Evolutionary conservation across 2,329 filamentous ascomycete genomes (phyloP).

Genomic region (Sclerotiophoma versabilis): DNA sequence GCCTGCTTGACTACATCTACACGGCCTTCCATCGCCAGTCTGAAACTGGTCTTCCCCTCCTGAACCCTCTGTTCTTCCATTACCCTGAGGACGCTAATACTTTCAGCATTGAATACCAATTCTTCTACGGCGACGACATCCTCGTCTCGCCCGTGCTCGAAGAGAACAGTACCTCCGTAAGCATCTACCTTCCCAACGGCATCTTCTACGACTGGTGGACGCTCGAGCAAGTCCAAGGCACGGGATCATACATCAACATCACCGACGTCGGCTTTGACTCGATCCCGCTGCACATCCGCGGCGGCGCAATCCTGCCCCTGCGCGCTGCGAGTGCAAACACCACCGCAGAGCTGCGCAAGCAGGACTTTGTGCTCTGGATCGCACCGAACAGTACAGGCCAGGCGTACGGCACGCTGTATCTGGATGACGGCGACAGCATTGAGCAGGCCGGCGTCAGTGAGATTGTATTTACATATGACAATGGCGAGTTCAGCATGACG

Average conservation of each 20-base stretch:
- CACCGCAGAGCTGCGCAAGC: constrained; percentile 68
- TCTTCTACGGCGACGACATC: constrained; percentile 65
- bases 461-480: constrained; percentile 66
- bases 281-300: constrained; percentile 71
- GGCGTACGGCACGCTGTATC: constrained; percentile 73
- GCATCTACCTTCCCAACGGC: constrained; percentile 64
- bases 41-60: constrained; percentile 66
- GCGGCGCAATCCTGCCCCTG: constrained; percentile 68
- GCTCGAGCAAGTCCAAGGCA: constrained; percentile 56
- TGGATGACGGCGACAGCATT: constrained; percentile 77
- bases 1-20: constrained; percentile 78
- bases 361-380: constrained; percentile 76
- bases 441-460: constrained; percentile 63
- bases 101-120: constrained; percentile 61
- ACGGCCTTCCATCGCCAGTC: constrained; percentile 70
- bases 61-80: constrained; percentile 74
- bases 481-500: constrained; percentile 59
- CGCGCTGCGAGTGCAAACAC: constrained; percentile 65
- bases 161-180: constrained; percentile 60
- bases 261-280: constrained; percentile 57
- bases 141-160: constrained; percentile 64
- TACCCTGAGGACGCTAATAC: constrained; percentile 66
- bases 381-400: constrained; percentile 67
- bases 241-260: constrained; percentile 55
- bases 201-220: constrained; percentile 68